Evolutionary conservation across 2,329 filamentous ascomycete genomes (phyloP).

Genomic region (Alternaria solani): DNA sequence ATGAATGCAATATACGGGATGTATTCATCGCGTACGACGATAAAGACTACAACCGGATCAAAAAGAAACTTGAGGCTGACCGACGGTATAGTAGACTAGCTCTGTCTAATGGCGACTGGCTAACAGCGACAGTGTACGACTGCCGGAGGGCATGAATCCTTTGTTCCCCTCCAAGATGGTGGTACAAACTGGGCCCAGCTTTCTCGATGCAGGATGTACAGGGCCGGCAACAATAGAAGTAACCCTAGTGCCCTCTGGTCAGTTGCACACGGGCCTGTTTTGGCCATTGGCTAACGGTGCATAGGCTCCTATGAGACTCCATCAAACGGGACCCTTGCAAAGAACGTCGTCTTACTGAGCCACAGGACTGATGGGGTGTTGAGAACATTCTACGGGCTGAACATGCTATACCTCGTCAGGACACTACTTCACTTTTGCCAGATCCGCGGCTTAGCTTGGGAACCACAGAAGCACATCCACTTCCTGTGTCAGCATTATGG

Average conservation of each 20-base stretch:
- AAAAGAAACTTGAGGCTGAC: slow-evolving; percentile 38
- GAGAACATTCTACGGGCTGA: slow-evolving; percentile 39
- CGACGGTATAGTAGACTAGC: slow-evolving; percentile 29
- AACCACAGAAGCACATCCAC: slow-evolving; percentile 39
- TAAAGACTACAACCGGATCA: slow-evolving; percentile 40
- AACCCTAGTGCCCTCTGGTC: slow-evolving; percentile 43
- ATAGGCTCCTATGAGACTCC: slow-evolving; percentile 41
- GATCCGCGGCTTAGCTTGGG: slow-evolving; percentile 37
- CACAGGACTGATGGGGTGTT: slow-evolving; percentile 33
- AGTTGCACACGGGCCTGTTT: background rate
- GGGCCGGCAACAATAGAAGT: slow-evolving; percentile 40
- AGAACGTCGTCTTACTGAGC: slow-evolving; percentile 39
- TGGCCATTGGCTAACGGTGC: slow-evolving; percentile 13
- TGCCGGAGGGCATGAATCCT: slow-evolving; percentile 42
- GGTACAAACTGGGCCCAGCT: slow-evolving; percentile 42
- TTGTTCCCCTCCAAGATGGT: slow-evolving; percentile 42
- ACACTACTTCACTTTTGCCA: slow-evolving; percentile 38
- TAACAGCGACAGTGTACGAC: slow-evolving; percentile 34
- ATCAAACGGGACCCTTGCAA: slow-evolving; percentile 30
- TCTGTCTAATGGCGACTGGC: background rate
- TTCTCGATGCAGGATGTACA: slow-evolving; percentile 39
- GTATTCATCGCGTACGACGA: slow-evolving; percentile 47
- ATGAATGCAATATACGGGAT: slow-evolving; percentile 41
- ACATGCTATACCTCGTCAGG: slow-evolving; percentile 40
- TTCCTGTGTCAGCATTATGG: slow-evolving; percentile 41